A percentile compares a stretch with the other conserved stretches of the same genome.
These are phyloP conservation scores for Nepenthes gracilis DNA, from an alignment of 148 eudicot species.

Conservation along the genomic window DNA sequence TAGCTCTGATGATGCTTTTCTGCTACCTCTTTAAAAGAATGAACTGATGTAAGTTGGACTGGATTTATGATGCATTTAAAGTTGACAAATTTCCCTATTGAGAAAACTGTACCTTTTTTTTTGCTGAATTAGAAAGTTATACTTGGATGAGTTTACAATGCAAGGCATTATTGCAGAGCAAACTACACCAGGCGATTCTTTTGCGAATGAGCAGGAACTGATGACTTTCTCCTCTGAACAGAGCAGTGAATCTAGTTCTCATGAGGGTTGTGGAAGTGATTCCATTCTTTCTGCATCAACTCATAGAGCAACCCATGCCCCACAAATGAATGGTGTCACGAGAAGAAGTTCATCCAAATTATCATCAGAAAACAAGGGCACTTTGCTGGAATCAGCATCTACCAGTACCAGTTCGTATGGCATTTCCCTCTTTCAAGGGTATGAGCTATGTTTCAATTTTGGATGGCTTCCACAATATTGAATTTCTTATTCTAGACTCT, in stretches of 20 bases:
- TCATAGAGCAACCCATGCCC: slow-evolving; percentile 22
- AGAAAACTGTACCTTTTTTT: background rate
- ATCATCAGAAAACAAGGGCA: slow-evolving; percentile 24
- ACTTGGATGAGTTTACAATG: slow-evolving; percentile 10
- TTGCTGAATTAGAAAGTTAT: background rate
- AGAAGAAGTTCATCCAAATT: slow-evolving; percentile 19
- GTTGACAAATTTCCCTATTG: background rate
- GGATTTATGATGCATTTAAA: background rate
- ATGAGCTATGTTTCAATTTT: slow-evolving; percentile 1
- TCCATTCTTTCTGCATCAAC: slow-evolving; percentile 23
- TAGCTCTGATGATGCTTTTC: too few relatives aligned
- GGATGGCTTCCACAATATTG: too few relatives aligned
- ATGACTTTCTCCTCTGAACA: slow-evolving; percentile 32
- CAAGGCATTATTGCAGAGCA: slow-evolving; percentile 16
- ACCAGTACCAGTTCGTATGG: slow-evolving; percentile 36
- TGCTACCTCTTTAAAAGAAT: background rate
- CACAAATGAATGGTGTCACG: slow-evolving; percentile 21
- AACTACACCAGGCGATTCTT: slow-evolving; percentile 13
- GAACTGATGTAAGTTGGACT: too few relatives aligned
- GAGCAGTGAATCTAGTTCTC: slow-evolving; percentile 12
- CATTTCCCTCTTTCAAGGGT: slow-evolving; percentile 72
- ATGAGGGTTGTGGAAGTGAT: slow-evolving; percentile 19
- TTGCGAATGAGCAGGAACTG: slow-evolving; percentile 36
- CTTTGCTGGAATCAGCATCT: slow-evolving; percentile 26
- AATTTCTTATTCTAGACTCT: too few relatives aligned